Conservation (phyloP, 306 rosid genomes). For the peach (Prunus persica) region Prunus_persica_NCBIv2 NC_034012.1:6609501-6610000, state of each 20-base stretch:
- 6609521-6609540: background rate
- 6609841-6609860: slow-evolving; percentile 12
- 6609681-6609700: background rate
- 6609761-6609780: background rate
- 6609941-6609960: background rate
- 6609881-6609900: background rate
- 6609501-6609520: background rate
- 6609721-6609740: slow-evolving; percentile 21
- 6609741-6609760: background rate
- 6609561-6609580: no score
- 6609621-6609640: slow-evolving; percentile 31
- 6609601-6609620: slow-evolving; percentile 19
- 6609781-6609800: slow-evolving; percentile 29
- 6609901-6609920: background rate
- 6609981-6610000: rapidly evolving
- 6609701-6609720: background rate
- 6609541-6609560: no score
- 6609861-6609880: background rate
- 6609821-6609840: slow-evolving; percentile 22
- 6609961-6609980: background rate
- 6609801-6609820: slow-evolving; percentile 32
- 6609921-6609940: background rate
- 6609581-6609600: no score
- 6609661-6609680: slow-evolving; percentile 33
- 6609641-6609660: slow-evolving; percentile 30